Evolutionary conservation across 768 basidiomycete species (phyloP), one percentile per base, ranked within the genome.

Genomic region (Tricholoma sp.): DNA sequence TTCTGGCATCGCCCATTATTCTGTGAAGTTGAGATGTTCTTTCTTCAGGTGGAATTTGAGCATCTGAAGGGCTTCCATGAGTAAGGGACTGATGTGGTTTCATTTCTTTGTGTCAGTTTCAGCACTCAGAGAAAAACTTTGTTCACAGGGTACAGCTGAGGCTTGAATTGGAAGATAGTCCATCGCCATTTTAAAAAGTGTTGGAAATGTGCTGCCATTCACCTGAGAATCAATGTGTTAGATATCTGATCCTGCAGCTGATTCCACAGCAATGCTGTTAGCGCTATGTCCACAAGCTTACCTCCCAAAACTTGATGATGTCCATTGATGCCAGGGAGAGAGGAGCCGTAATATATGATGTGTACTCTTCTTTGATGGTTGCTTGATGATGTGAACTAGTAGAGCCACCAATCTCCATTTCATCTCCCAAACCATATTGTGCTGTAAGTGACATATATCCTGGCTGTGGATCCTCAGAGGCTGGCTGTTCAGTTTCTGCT

Each of bases 31-130:
- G 35, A 56, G 37, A 21, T 35, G n/a, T 22, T 52, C 54, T 43
- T 59, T 55, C 58, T 59, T 59, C 22, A 56, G 35, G 18, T 29
- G 12, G 37, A 57, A 64, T 54, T 64, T 63, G 14, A 64, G 49
- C 39, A 64, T 59, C 49, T 64, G 63, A n/a, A 64, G 50, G 12
- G 57, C 56, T 52, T 64, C 63, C 59, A 64, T 64, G 21, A 63
- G 43, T 9, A 31, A 43, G n/a, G 63, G 59, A 12, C 35, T 27
- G 54, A 64, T 60, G 21, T 46, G 34, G 47, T 60, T 62, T 16
- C 57, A 50, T 10, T 41, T 39, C 32, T 43, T 22, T 18, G 56
- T 59, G 34, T 62, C 61, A 11, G 61, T 64, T 31, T 60, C 59
- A 9, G 52, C 54, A 51, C 61, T 62, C 9, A 59, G 60, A 19